A percentile compares a stretch with the other conserved stretches of the same genome.
Conservation (phyloP, 768 basidiomycete species). For the Sporobolomyces phaffii region DNA sequence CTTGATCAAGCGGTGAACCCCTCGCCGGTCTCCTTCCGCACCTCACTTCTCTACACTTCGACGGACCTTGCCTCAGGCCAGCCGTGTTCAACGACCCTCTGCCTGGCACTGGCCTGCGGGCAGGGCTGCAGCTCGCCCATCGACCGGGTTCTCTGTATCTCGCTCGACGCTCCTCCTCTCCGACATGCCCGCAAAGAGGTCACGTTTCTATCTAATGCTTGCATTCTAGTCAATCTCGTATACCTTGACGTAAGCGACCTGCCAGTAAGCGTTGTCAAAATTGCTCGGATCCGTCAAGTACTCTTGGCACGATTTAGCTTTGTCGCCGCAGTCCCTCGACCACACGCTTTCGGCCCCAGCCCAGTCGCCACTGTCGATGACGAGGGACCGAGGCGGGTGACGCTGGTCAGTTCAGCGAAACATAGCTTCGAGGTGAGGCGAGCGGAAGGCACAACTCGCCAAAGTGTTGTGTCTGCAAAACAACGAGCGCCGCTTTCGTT, state of each 20-base stretch:
- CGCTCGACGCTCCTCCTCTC: too few species aligned
- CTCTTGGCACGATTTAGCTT: conserved; percentile 9
- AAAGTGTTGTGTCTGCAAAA: conserved; percentile 13
- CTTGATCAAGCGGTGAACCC: neutral
- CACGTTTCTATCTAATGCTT: too few species aligned
- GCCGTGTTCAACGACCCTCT: too few species aligned
- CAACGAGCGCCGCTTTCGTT: too few species aligned
- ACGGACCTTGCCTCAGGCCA: too few species aligned
- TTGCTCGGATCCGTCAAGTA: conserved; percentile 10
- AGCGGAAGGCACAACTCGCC: neutral
- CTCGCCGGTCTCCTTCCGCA: neutral
- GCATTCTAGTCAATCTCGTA: too few species aligned
- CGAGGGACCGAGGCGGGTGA: neutral
- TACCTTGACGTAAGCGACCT: conserved; percentile 13
- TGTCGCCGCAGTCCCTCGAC: neutral
- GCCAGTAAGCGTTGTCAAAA: conserved; percentile 22
- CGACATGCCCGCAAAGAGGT: too few species aligned
- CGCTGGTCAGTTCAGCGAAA: too few species aligned
- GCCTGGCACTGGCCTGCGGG: too few species aligned
- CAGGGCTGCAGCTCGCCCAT: too few species aligned
- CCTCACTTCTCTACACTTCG: neutral
- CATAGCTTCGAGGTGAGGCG: too few species aligned
- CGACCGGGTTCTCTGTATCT: too few species aligned
- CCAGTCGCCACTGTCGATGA: conserved; percentile 21
- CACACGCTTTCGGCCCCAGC: conserved; percentile 11